Conservation (phyloP, 768 basidiomycete genomes). For the Tulasnella sp. region DNA sequence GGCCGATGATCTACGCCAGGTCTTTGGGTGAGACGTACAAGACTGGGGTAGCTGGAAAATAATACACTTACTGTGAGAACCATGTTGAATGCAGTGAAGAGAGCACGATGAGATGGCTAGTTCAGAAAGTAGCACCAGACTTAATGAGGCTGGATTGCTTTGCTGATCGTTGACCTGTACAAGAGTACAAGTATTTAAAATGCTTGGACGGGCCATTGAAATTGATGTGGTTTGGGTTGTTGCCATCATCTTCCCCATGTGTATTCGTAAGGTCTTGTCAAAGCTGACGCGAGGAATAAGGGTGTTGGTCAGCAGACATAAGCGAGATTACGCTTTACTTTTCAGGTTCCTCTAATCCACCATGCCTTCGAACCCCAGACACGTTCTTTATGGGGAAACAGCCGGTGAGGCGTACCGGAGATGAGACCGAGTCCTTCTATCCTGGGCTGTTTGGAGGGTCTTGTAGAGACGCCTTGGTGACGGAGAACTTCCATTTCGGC, state of each 20-base stretch:
- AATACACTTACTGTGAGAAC: background rate
- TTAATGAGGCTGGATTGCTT: background rate
- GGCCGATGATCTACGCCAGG: slow-evolving; percentile 38
- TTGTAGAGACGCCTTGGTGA: background rate
- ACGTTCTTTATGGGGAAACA: background rate
- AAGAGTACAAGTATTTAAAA: too few species aligned
- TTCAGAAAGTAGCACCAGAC: background rate
- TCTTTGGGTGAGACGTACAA: background rate
- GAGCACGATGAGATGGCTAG: background rate
- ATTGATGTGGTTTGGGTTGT: background rate
- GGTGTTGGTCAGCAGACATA: background rate
- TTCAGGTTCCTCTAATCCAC: background rate
- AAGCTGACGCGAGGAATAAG: too few species aligned
- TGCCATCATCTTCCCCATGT: background rate
- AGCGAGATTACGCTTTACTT: background rate
- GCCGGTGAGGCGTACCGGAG: background rate
- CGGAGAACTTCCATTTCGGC: background rate
- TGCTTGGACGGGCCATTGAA: background rate
- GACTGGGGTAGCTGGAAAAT: background rate
- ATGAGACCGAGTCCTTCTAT: background rate
- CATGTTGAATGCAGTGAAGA: background rate
- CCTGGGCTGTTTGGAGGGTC: too few species aligned
- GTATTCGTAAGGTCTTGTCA: background rate
- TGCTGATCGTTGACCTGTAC: background rate
- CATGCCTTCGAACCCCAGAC: background rate